Percentiles rank a stretch among this genome's conserved stretches.
These are phyloP conservation scores for Tetrapisispora nanseiensis DNA, from an alignment of 805 yeast genomes.

Conservation along the genomic window DNA sequence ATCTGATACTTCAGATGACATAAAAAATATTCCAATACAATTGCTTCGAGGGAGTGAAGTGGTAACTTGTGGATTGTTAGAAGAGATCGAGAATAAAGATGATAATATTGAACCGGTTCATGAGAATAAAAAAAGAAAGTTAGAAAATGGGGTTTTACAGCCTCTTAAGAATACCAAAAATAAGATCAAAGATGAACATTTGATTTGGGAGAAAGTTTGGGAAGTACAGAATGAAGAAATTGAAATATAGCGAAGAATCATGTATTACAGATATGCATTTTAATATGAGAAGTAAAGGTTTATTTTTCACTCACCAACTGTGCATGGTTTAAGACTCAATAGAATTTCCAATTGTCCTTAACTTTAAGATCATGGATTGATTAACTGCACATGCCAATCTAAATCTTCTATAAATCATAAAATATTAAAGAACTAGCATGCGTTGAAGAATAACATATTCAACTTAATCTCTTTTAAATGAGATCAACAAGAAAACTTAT, in stretches of 20 bases:
- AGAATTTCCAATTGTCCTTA: too few relatives aligned
- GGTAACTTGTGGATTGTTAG: slow-evolving; percentile 24
- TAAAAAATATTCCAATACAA: slow-evolving; percentile 10
- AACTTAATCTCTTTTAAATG: too few relatives aligned
- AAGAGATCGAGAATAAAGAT: slow-evolving; percentile 3
- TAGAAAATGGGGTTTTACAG: slow-evolving; percentile 6
- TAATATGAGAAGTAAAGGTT: too few relatives aligned
- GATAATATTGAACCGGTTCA: not conserved
- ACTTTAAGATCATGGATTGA: too few relatives aligned
- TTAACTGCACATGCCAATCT: too few relatives aligned
- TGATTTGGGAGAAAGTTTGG: slow-evolving; percentile 23
- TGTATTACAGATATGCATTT: too few relatives aligned
- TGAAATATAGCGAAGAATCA: not conserved
- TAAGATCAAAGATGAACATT: slow-evolving; percentile 17
- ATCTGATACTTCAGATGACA: slow-evolving; percentile 25
- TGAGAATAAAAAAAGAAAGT: slow-evolving; percentile 1
- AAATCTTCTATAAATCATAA: too few relatives aligned
- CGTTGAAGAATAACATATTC: too few relatives aligned
- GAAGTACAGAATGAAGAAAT: not conserved
- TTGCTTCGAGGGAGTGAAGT: slow-evolving; percentile 27
- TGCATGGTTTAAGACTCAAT: too few relatives aligned
- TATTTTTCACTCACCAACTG: too few relatives aligned
- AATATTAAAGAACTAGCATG: too few relatives aligned
- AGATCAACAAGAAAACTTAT: too few relatives aligned
- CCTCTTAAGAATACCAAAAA: slow-evolving; percentile 22